Conservation (phyloP, 495 filamentous ascomycete species). For the Apiosordaria backusii region DNA sequence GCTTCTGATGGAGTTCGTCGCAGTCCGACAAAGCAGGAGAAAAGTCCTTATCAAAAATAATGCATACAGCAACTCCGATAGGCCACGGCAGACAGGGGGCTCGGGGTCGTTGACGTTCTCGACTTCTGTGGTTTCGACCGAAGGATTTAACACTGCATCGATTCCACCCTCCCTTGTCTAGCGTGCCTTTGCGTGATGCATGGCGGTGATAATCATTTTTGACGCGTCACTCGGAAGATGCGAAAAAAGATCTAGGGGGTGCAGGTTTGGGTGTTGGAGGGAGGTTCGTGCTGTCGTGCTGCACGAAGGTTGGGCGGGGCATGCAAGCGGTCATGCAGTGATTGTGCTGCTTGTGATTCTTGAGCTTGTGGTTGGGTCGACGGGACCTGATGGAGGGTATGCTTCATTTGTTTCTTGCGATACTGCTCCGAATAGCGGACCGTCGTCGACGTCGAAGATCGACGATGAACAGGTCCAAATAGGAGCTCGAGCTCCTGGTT, state of each 20-base stretch:
- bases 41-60: background rate
- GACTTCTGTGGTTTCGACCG: constrained; percentile 1
- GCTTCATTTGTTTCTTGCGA: background rate
- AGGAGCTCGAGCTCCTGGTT: background rate
- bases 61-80: constrained; percentile 3
- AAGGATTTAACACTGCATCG: constrained; percentile 3
- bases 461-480: background rate
- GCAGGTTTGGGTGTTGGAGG: background rate
- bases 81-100: background rate
- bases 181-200: background rate
- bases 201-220: background rate
- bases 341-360: background rate
- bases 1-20: background rate
- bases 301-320: background rate
- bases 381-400: background rate
- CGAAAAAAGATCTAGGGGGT: background rate
- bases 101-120: constrained; percentile 5
- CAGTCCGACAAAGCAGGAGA: background rate
- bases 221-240: constrained; percentile 6
- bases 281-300: background rate
- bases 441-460: background rate
- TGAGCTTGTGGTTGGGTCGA: background rate
- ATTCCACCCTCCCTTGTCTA: background rate
- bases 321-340: background rate
- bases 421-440: background rate